Percentiles rank a stretch among this genome's conserved stretches.
These are phyloP conservation scores for Phytophthora cactorum DNA, from an alignment of 352 stramenopile genomes.

Conservation along the genomic window DNA sequence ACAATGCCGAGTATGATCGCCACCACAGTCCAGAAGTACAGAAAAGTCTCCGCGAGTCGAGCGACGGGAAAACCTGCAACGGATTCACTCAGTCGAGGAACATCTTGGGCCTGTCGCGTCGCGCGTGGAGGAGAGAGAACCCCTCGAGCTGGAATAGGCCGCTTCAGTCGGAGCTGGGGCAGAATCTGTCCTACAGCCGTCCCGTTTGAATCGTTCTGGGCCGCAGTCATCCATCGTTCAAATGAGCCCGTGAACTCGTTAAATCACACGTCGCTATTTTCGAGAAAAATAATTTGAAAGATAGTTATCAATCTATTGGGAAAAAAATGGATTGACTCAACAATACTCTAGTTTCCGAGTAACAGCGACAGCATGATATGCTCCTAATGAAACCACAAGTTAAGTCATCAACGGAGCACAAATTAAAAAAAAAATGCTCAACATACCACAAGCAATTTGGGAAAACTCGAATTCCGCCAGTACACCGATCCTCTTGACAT, in stretches of 20 bases:
- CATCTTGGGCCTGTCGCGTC: conserved; percentile 5
- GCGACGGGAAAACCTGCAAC: conserved; percentile 27
- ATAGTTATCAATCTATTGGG: not conserved
- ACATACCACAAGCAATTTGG: conserved; percentile 70
- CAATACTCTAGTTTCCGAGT: conserved; percentile 58
- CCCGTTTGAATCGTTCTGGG: conserved; percentile 1
- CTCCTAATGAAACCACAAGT: conserved; percentile 41
- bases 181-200: conserved; percentile 21
- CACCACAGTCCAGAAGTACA: conserved; percentile 66
- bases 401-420: not conserved
- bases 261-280: too few relatives aligned
- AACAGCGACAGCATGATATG: conserved; percentile 69
- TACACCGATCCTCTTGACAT: conserved; percentile 46
- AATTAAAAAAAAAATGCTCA: not conserved
- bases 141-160: conserved; percentile 16
- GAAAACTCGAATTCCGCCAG: conserved; percentile 57
- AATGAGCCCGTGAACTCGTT: too few relatives aligned
- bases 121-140: conserved; percentile 25
- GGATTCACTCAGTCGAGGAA: conserved; percentile 12
- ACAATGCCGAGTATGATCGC: conserved; percentile 57
- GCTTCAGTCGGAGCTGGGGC: conserved; percentile 21
- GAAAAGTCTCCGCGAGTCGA: conserved; percentile 41
- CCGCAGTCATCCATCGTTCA: conserved; percentile 17
- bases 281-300: not conserved
- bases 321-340: too few relatives aligned